Base-by-base conservation (phyloP, 164 flowering plant genomes). In the Amborella trichopoda region DNA sequence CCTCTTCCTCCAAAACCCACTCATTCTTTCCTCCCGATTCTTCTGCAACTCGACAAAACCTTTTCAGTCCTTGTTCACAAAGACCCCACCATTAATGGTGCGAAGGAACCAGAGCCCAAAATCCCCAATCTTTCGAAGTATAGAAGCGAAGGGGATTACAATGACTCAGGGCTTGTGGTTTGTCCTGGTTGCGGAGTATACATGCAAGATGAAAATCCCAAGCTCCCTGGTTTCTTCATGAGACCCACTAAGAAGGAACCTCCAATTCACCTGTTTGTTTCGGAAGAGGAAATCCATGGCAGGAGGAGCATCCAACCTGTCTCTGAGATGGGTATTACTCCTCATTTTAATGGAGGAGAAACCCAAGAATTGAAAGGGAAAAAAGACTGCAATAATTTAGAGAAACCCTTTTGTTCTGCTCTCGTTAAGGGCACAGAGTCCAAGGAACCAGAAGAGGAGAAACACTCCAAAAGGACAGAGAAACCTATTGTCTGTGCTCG, bases 111-210 rank as follows among this genome's bases (percentile, higher is more conserved):
- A n/a, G n/a, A 9, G 16, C 21, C 20, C 41, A 19, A 38, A 38
- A 38, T 9, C 41, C 41, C 0, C 20, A 38, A 38, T 9, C 16
- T 38, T n/a, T n/a, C 49, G 30, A 43, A 52, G 39, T 56, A 47
- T 59, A 27, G 44, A 46, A 75, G 98, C 38, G 95, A 91, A 57
- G 96, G 95, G 17, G 80, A 83, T 50, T 78, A 54, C 57, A 88
- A 84, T n/a, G 37, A 25, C 65, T 37, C 80, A 0, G 26, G 40
- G 23, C 54, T 43, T 23, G 59, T 25, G 22, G 59, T 82, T 27
- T 91, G 99, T 62, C 81, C 80, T 21, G 99, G 96, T 13, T 91
- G 99, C 42, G 99, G 99, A 19, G 81, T 91, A 23, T 71, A 62
- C 48, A 77, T 87, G 93, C 99, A 91, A 53, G 79, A 62, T 46